Base-by-base conservation (phyloP, 106 monocot genomes). In the Iris macrosiphon region DNA sequence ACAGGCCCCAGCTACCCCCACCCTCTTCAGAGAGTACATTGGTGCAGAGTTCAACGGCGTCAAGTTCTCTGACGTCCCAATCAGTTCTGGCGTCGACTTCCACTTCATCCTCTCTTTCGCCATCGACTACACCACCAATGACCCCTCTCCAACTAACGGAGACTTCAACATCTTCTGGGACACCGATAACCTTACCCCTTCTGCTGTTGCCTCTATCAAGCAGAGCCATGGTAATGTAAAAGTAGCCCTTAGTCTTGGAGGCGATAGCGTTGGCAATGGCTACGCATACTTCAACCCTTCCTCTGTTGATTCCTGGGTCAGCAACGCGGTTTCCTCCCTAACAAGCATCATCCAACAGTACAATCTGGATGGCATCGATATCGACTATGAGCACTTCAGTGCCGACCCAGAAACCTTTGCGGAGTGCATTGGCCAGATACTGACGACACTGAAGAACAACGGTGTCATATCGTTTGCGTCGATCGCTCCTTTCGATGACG, bases 321-420 rank as follows among this genome's bases (percentile, higher is more conserved):
- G 26, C 34, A 83, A 83, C n/a, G 83, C 74, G 5, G 73, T 78
- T 40, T 30, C 41, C 1, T 78, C 77, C 2, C 51, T 83, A 1
- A 73, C 74, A 0, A 25, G 31, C 4, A 78, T 83, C 45, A 74
- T 83, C 19, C 22, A 63, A n/a, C 27, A 62, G 26, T 82, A 77
- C 63, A 20, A 62, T 27, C 47, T 82, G 18, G 81, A 82, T n/a
- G 81, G 81, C 40, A 55, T 82, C 18, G 76, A 82, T 49, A 33
- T 82, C 42, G 76, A 82, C 61, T 82, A 82, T 40, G 77, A 82
- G 56, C 58, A 77, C 39, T 83, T 83, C 57, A 50, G 17, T 3
- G 33, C 43, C 17, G 40, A 40, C 21, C 40, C 37, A 12, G 58
- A 59, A 5, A 70, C 61, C 1, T 70, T 70, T 52, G 61, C 67